Evolutionary conservation across 2,329 filamentous ascomycete species (phyloP).

Genomic region (Septoria linicola): DNA sequence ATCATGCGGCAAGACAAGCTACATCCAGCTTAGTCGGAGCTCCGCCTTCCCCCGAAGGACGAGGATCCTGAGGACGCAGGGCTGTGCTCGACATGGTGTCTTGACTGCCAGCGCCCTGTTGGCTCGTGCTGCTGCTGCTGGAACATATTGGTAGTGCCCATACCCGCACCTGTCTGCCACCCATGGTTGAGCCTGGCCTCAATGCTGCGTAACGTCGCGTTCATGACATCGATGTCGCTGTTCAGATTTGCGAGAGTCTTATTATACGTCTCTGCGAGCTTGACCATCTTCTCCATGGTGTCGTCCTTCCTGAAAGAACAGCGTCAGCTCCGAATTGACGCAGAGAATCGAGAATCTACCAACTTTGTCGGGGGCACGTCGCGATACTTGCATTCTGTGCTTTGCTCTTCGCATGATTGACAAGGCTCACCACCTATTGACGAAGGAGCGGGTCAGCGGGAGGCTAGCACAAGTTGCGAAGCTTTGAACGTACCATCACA

Average conservation of each 20-base stretch:
- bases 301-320: slow-evolving; percentile 23
- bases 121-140: slow-evolving; percentile 1
- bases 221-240: slow-evolving; percentile 22
- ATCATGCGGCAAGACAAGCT: no score
- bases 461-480: not conserved
- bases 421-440: slow-evolving; percentile 17
- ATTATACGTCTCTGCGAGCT: slow-evolving; percentile 25
- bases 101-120: not conserved
- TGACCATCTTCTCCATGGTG: slow-evolving; percentile 25
- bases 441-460: not conserved
- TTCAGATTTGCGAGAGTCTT: slow-evolving; percentile 20
- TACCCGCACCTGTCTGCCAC: slow-evolving; percentile 2
- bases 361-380: slow-evolving; percentile 27
- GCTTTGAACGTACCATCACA: slow-evolving; percentile 67
- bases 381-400: slow-evolving; percentile 25
- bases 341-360: not conserved
- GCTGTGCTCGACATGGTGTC: slow-evolving; percentile 3
- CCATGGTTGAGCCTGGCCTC: slow-evolving; percentile 21
- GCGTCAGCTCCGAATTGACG: slow-evolving; percentile 1
- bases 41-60: not conserved
- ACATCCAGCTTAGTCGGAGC: no score
- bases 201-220: slow-evolving; percentile 20
- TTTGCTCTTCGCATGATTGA: slow-evolving; percentile 23
- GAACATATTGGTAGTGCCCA: not conserved
- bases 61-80: slow-evolving; percentile 6